These are phyloP conservation scores for Lolium rigidum DNA, from an alignment of 176 grass and related monocot species.

Conservation along the genomic window DNA sequence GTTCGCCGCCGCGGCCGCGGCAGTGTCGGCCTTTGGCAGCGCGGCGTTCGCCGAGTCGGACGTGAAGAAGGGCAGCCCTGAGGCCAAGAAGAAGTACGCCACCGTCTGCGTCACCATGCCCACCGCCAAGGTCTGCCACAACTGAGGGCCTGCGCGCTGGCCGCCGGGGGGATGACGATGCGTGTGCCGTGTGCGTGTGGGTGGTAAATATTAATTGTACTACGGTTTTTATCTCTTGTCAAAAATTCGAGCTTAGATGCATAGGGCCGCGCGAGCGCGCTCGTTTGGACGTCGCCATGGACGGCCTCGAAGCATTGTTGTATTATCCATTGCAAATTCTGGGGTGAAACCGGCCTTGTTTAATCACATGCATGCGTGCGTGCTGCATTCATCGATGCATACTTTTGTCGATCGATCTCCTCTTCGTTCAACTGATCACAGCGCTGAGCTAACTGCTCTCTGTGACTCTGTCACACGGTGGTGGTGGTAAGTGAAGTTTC, in stretches of 20 bases:
- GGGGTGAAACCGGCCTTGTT: slow-evolving; percentile 38
- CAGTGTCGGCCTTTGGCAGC: slow-evolving; percentile 43
- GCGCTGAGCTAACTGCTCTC: background rate
- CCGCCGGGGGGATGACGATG: background rate
- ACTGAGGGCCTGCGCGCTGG: slow-evolving; percentile 32
- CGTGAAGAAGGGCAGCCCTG: slow-evolving; percentile 51
- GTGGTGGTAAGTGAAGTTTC: too few relatives aligned
- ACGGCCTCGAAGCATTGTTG: slow-evolving; percentile 34
- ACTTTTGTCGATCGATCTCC: background rate
- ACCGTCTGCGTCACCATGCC: slow-evolving; percentile 86
- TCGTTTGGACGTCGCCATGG: slow-evolving; percentile 39
- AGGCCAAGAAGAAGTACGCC: slow-evolving; percentile 79
- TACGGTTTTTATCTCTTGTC: slow-evolving; percentile 30
- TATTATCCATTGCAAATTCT: slow-evolving; percentile 43
- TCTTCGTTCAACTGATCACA: background rate
- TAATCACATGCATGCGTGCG: background rate
- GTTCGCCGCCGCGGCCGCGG: slow-evolving; percentile 57
- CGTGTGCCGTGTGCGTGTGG: background rate
- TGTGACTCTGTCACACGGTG: too few relatives aligned
- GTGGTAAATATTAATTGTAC: slow-evolving; percentile 48
- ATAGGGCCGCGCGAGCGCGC: background rate
- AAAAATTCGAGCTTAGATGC: slow-evolving; percentile 31
- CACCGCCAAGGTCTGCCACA: slow-evolving; percentile 77
- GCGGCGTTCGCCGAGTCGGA: slow-evolving; percentile 44
- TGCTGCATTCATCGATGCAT: background rate